Percentiles rank a stretch among this genome's conserved stretches.
These are phyloP conservation scores for Bryoerythrophyllum caledonicum DNA, from an alignment of 225 moss, liverwort and hornwort genomes.

Conservation along the genomic window DNA sequence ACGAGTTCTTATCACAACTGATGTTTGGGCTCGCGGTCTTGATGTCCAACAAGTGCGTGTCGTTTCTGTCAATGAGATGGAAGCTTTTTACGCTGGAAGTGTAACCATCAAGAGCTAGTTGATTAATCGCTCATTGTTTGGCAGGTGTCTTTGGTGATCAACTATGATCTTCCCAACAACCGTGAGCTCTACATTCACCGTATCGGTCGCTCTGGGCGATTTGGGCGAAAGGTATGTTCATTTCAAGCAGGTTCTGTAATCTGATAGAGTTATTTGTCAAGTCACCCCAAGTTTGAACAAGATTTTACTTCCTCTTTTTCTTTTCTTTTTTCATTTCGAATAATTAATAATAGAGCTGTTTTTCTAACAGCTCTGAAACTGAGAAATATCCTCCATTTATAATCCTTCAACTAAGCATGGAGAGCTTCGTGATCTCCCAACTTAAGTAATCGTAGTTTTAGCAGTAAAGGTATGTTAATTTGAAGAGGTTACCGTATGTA, in stretches of 20 bases:
- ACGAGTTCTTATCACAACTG: conserved; percentile 90
- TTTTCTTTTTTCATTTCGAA: no score
- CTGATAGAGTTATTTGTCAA: neutral
- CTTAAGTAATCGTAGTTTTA: no score
- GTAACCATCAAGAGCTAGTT: neutral
- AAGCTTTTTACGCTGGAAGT: neutral
- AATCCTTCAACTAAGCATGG: no score
- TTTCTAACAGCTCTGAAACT: no score
- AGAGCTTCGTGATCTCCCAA: no score
- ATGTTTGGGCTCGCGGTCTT: conserved; percentile 96
- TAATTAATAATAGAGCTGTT: no score
- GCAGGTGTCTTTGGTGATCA: conserved; percentile 65
- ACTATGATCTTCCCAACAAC: conserved; percentile 93
- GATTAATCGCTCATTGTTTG: neutral
- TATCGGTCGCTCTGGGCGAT: conserved; percentile 91
- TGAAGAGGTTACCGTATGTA: no score
- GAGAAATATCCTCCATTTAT: no score
- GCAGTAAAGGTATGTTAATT: no score
- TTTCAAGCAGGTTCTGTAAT: conserved; percentile 4
- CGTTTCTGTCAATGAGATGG: neutral
- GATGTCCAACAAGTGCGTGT: conserved; percentile 71
- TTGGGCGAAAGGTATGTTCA: conserved; percentile 78
- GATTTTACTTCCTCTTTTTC: no score
- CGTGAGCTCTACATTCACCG: conserved; percentile 98
- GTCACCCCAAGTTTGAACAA: no score